Conservation (phyloP, 2,329 filamentous ascomycete genomes). For the Cordyceps javanica region DNA sequence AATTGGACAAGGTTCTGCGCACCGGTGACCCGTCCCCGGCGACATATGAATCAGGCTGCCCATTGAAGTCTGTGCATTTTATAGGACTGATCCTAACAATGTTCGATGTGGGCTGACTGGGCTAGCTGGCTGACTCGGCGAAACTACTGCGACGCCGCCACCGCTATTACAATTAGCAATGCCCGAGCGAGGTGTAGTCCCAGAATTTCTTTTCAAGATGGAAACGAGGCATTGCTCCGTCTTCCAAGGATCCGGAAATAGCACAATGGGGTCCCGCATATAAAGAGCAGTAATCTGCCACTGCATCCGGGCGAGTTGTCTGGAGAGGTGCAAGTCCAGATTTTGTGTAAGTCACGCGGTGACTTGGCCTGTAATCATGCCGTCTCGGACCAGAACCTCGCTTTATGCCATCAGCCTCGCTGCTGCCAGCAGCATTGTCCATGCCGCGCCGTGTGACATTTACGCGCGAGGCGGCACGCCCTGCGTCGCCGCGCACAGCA, state of each 20-base stretch:
- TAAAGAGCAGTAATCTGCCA: not conserved
- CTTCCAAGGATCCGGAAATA: not conserved
- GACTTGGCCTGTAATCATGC: not conserved
- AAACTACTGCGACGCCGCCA: not conserved
- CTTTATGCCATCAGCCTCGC: slow-evolving; percentile 25
- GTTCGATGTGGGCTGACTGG: not conserved
- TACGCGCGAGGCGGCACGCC: slow-evolving; percentile 51
- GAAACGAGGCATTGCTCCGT: not conserved
- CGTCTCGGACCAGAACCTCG: not conserved
- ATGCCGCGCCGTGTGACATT: slow-evolving; percentile 54
- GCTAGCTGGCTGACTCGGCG: not conserved
- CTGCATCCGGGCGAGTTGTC: not conserved
- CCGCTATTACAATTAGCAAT: not conserved
- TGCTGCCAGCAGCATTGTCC: slow-evolving; percentile 33
- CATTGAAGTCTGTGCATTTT: too few species aligned
- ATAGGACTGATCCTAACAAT: too few species aligned
- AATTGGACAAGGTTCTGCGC: too few species aligned
- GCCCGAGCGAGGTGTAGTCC: not conserved
- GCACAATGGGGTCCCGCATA: not conserved
- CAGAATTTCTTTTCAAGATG: not conserved
- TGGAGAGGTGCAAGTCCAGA: not conserved
- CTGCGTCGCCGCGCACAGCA: slow-evolving; percentile 56
- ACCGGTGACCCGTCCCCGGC: too few species aligned
- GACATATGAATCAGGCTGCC: too few species aligned
- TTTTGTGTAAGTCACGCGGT: not conserved